Conservation (phyloP, 2,329 filamentous ascomycete genomes). For the Trichoderma hamatum region DNA sequence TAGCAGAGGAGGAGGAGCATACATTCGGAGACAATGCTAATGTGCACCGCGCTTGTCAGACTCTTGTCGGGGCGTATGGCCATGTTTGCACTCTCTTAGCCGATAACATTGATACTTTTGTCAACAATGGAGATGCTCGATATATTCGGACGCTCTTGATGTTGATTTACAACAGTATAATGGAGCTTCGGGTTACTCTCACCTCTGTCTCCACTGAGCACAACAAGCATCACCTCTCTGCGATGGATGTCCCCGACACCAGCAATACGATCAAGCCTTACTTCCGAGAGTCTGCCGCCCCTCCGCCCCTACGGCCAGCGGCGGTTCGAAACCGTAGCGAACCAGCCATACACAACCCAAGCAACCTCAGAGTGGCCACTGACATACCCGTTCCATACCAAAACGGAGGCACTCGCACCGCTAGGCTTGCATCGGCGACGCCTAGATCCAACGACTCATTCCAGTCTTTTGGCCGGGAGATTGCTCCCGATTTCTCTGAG, state of each 20-base stretch:
- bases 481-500: slow-evolving; percentile 66
- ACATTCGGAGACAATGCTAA: slow-evolving; percentile 62
- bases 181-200: slow-evolving; percentile 64
- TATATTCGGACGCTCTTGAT: slow-evolving; percentile 68
- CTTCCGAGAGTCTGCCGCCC: slow-evolving; percentile 52
- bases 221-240: slow-evolving; percentile 30
- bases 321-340: slow-evolving; percentile 41
- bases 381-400: slow-evolving; percentile 53
- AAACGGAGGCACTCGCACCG: slow-evolving; percentile 54
- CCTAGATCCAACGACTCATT: slow-evolving; percentile 85
- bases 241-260: slow-evolving; percentile 31
- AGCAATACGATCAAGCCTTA: slow-evolving; percentile 56
- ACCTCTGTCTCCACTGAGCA: slow-evolving; percentile 40
- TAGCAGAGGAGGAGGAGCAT: slow-evolving; percentile 51
- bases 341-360: slow-evolving; percentile 52
- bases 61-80: slow-evolving; percentile 65
- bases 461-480: slow-evolving; percentile 51
- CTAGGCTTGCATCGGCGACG: slow-evolving; percentile 63
- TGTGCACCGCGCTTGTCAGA: slow-evolving; percentile 64
- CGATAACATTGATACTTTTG: slow-evolving; percentile 64
- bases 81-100: slow-evolving; percentile 65
- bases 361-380: slow-evolving; percentile 59
- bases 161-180: slow-evolving; percentile 68
- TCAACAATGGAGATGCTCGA: slow-evolving; percentile 66
- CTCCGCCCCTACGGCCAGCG: slow-evolving; percentile 53